phyloP scores from a whole-genome alignment of 2,329 filamentous ascomycete species.

The Tolypocladium paradoxum region DNA sequence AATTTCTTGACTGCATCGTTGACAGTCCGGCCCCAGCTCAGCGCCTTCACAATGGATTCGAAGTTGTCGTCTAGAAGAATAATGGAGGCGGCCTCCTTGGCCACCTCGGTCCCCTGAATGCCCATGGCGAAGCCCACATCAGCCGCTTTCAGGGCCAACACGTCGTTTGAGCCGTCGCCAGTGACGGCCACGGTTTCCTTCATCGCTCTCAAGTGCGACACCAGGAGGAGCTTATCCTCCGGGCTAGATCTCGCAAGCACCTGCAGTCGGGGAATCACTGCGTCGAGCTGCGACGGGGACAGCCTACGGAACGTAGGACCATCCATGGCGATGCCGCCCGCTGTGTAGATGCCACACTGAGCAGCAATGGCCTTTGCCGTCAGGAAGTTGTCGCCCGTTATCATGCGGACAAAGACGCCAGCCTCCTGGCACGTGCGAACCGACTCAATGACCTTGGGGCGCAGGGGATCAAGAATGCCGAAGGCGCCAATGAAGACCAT shows the following conservation, averaged over 20 bases:
- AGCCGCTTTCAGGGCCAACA: slow-evolving; percentile 53
- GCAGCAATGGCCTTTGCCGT: slow-evolving; percentile 32
- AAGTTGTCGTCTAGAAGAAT: slow-evolving; percentile 58
- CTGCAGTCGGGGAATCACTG: slow-evolving; percentile 50
- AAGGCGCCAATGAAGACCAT: slow-evolving; percentile 36
- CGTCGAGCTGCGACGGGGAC: slow-evolving; percentile 34
- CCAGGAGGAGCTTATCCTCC: slow-evolving; percentile 57
- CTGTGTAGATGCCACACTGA: slow-evolving; percentile 29
- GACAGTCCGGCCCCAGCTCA: slow-evolving; percentile 52
- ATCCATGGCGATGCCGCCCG: slow-evolving; percentile 58
- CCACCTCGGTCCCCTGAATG: slow-evolving; percentile 54
- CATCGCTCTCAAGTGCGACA: slow-evolving; percentile 52
- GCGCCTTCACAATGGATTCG: slow-evolving; percentile 49
- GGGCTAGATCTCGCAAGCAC: slow-evolving; percentile 60
- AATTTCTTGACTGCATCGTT: slow-evolving; percentile 57
- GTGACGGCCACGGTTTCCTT: slow-evolving; percentile 58
- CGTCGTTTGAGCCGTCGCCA: slow-evolving; percentile 57
- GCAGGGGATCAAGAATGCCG: slow-evolving; percentile 58
- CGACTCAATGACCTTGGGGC: slow-evolving; percentile 49
- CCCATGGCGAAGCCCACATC: slow-evolving; percentile 62
- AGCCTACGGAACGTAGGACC: slow-evolving; percentile 45
- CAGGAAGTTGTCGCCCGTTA: slow-evolving; percentile 40
- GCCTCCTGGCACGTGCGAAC: slow-evolving; percentile 52
- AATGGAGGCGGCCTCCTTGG: slow-evolving; percentile 55
- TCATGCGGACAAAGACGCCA: slow-evolving; percentile 56